Base-by-base conservation (phyloP, 2,329 filamentous ascomycete species). In the Allantophomopsis cytisporea region DNA sequence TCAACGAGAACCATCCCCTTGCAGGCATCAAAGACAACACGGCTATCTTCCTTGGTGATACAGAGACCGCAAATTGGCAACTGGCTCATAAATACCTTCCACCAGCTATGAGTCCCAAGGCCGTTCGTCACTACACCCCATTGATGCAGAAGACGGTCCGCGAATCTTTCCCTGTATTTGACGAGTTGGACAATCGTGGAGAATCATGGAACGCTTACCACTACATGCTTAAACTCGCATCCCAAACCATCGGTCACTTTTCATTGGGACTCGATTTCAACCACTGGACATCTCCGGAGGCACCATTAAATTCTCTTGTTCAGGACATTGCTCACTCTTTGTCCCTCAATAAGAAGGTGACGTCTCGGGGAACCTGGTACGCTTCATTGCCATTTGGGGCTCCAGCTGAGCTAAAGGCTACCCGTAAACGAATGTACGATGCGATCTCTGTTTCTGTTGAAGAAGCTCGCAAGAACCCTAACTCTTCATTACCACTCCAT, bases 221-320 rank as follows among this genome's bases (percentile, higher is more conserved):
- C 34, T 65, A 64, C 42, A 67, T 67, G 64, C 39, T 66, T n/a
- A 68, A 68, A 45, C 57, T 68, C 1, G 60, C 54, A 0, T 61
- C 62, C 1, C 58, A 63, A 37, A 56, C 61, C 0, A 54, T 67
- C 5, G 60, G 61, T 16, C 62, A 65, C 41, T 45, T 68, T 13
- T 58, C 57, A 0, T 53, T 67, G 1, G 63, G 62, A 0, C 42
- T 61, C 40, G 63, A 67, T 31, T 59, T 66, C 37, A 39, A 60
- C 5, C 64, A 68, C 39, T 68, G 68, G 37, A 44, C 46, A 0
- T 30, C 43, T 7, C 41, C 51, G 1, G 56, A 64, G 35, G 46
- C 62, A 2, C 58, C 60, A 0, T 37, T 64, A 7, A 58, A 63
- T 43, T 50, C 55, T 20, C 58, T 66, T 39, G 57, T 66, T 0